Evolutionary conservation across 306 rosid species (phyloP), one percentile per base, ranked within the genome.

Genomic region (Biancaea sappan): DNA sequence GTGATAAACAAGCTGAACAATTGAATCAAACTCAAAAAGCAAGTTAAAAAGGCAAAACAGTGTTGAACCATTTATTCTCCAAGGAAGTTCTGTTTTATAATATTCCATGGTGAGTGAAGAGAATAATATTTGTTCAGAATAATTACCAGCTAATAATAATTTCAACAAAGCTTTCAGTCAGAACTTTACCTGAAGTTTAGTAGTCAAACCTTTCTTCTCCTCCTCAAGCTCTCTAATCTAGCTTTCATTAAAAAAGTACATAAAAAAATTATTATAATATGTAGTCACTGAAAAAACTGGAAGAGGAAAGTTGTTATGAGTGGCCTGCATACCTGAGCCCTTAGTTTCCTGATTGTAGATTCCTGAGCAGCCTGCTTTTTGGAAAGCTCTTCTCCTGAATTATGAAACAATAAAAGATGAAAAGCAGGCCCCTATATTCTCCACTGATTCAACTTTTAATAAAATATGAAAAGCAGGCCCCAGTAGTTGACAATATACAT

Each of bases 181-280:
- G 41, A 62, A 62, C 48, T 62, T 85, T 86, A 95, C 99, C 99
- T 95, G 98, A 82, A 95, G 96, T 76, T 90, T 95, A 58, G 98
- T 87, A 52, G 61, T 75, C 81, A 95, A 77, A 77, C 90, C 96
- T 83, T 95, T 95, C 93, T 90, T 92, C 96, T 95, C 99, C 90
- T 95, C 99, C 84, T 95, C 98, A 78, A 92, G 86, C 91, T 95
- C 99, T 88, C 99, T 95, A 77, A 88, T 92, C 99, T 95, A 87
- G 88, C 91, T 86, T 88, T 83, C 93, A 88, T 82, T 44, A 83
- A 84, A 18, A 81, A 57, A 75, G 80, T 72, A 69, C 62, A 59
- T 74, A 59, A 58, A 63, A 38, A 34, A 46, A 22, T 48, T 43
- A 60, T 44, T 29, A 47, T 46, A 72, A 75, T 21, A 21, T 34